Base-by-base conservation (phyloP, 805 yeast species). In the Ogataea paradorogensis region DNA sequence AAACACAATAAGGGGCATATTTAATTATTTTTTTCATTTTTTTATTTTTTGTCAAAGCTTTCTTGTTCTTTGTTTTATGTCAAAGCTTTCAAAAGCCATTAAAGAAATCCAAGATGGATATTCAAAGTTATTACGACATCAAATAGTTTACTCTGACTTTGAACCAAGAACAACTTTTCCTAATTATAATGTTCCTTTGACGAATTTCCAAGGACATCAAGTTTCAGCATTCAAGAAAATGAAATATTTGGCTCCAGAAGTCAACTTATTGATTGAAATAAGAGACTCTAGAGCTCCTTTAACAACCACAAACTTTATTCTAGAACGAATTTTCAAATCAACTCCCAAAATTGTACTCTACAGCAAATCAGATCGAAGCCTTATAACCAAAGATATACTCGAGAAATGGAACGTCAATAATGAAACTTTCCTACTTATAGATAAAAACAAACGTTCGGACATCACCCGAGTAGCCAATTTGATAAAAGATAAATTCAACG, bases 171-270 rank as follows among this genome's bases (percentile, higher is more conserved):
- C 66, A 25, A 58, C 61, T n/a, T 90, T 90, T 52, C 96, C 96
- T 1, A 70, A 73, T 10, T 84, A 84, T 57, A 76, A 77, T 35
- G 74, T 89, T 10, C 70, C 80, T 1, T 62, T 83, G 15, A 79
- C 93, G 1, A 89, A 85, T 59, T 88, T 88, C 64, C 87, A 87
- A 52, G 96, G 97, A 9, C 97, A 90, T 58, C 98, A 91, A 53
- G 77, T 79, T 45, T 80, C 78, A 45, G 95, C 96, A 0, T 66
- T 91, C 21, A 73, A 78, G 33, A 73, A 66, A 45, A 77, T 90
- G 66, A 72, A 78, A 10, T 76, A 74, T 26, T 58, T 87, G 22
- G 77, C 91, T 2, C 89, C 93, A 3, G 90, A 86, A 50, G 70
- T 89, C 13, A 95, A 91, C 56, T 61, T 88, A 32, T 75, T 93